Evolutionary conservation across 768 basidiomycete species (phyloP), one percentile per base, ranked within the genome.

Genomic region (Lactarius deliciosus): DNA sequence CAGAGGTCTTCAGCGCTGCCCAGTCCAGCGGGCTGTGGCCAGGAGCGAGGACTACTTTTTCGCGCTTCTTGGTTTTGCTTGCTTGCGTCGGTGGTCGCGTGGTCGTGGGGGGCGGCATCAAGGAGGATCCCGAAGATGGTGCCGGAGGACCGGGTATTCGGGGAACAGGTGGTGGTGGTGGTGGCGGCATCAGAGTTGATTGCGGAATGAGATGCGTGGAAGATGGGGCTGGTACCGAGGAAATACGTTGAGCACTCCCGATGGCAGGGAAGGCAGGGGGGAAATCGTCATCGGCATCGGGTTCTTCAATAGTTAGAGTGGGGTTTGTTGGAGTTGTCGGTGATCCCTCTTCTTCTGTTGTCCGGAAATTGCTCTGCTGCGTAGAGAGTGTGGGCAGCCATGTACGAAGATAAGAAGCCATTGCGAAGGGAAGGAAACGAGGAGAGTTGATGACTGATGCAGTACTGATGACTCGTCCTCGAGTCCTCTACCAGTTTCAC

Each of bases 1-100:
- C 95, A 6, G 89, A 93, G 4, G 85, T 79, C 76, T 96, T 95
- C 65, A 97, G 77, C 56, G 83, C 86, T 1, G 94, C 95, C 96
- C 96, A 99, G 77, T 99, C 97, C 34, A 99, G 76, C 11, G 94
- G 87, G 68, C 92, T 91, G 76, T 90, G 90, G 7, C 97, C 97
- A 1, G 96, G 96, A 13, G 91, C 88, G 5, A 99, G 83, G 5
- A 88, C 92, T 0, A 97, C 94, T 78, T 96, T 98, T 36, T 81
- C 83, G 25, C 86, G 79, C 71, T 81, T 86, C 72, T 87, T 89
- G 7, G 78, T 73, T 15, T 82, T 61, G 16, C 60, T 43, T n/a
- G 36, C 79, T 65, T 83, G 84, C 18, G 77, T 73, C 0, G 87
- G 87, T 1, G 80, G 79, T 70, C 83, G 83, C 8, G 84, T 88